These are phyloP conservation scores for Pinus albicaulis DNA, from an alignment of 75 land plant species.

Conservation along the genomic window DNA sequence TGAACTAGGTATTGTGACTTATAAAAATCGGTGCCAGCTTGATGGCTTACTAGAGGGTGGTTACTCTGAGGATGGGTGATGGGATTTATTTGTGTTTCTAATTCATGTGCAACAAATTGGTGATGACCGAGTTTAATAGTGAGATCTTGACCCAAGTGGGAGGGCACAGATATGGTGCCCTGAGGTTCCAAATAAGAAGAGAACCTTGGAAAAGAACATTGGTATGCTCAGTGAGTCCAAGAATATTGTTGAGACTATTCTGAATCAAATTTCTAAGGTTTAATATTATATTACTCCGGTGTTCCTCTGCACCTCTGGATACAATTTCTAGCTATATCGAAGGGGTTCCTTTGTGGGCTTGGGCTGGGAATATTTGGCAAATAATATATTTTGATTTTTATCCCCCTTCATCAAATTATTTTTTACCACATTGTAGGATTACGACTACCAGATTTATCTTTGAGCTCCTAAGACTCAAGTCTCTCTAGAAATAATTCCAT, in stretches of 20 bases:
- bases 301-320: too few species aligned
- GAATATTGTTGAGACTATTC: background rate
- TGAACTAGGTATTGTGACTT: slow-evolving; percentile 22
- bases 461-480: too few species aligned
- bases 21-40: too few species aligned
- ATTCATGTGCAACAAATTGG: slow-evolving; percentile 20
- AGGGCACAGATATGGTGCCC: slow-evolving; percentile 18
- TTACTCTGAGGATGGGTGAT: slow-evolving; percentile 45
- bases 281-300: too few species aligned
- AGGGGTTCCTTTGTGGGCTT: too few species aligned
- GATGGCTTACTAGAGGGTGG: slow-evolving; percentile 52
- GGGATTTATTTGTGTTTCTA: slow-evolving; percentile 38
- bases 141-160: slow-evolving; percentile 26
- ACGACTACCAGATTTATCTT: too few species aligned
- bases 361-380: too few species aligned
- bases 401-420: too few species aligned
- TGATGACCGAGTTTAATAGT: slow-evolving; percentile 21
- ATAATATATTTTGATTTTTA: too few species aligned
- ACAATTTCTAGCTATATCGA: too few species aligned
- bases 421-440: too few species aligned
- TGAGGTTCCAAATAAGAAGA: slow-evolving; percentile 16
- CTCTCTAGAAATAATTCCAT: too few species aligned
- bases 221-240: slow-evolving; percentile 27
- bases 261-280: background rate
- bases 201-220: slow-evolving; percentile 22